These are phyloP conservation scores for Fusarium penzigii DNA, from an alignment of 2,329 filamentous ascomycete genomes.

Conservation along the genomic window DNA sequence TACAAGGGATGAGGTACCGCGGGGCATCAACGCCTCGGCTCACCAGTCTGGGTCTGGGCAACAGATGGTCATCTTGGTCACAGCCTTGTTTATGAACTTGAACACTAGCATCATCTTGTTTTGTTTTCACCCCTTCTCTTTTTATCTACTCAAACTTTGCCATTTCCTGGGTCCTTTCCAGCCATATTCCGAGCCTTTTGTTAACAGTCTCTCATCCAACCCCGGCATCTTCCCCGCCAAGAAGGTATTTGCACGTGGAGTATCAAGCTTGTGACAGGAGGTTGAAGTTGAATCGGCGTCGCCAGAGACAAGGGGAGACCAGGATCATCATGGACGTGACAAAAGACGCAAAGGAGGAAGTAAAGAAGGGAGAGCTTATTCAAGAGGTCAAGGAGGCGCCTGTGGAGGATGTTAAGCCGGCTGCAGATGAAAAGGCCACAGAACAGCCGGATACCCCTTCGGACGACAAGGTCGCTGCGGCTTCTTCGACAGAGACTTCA, in stretches of 20 bases:
- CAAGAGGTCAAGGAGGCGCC: constrained; percentile 5
- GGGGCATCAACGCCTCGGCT: constrained; percentile 23
- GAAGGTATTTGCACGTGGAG: constrained; percentile 13
- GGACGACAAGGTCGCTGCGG: constrained; percentile 1
- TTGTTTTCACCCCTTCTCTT: no score
- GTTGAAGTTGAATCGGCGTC: constrained; percentile 10
- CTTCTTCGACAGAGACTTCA: constrained; percentile 11
- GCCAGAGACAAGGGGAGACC: not conserved
- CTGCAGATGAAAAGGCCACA: constrained; percentile 12
- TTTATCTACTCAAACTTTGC: no score
- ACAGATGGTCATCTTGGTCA: no score
- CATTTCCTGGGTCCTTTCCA: no score
- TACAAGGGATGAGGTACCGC: constrained; percentile 1
- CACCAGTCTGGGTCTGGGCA: not conserved
- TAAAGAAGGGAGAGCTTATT: constrained; percentile 27
- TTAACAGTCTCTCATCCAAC: no score
- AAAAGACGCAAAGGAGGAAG: constrained; percentile 22
- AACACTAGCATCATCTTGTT: no score
- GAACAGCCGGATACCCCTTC: constrained; percentile 7
- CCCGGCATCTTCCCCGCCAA: not conserved
- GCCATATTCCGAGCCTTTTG: no score
- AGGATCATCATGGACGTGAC: constrained; percentile 20
- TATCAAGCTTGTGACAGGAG: constrained; percentile 10
- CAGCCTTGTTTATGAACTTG: no score
- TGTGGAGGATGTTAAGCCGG: constrained; percentile 12